Conservation (phyloP, 176 grass and related monocot genomes). For the Carex pumila region DNA sequence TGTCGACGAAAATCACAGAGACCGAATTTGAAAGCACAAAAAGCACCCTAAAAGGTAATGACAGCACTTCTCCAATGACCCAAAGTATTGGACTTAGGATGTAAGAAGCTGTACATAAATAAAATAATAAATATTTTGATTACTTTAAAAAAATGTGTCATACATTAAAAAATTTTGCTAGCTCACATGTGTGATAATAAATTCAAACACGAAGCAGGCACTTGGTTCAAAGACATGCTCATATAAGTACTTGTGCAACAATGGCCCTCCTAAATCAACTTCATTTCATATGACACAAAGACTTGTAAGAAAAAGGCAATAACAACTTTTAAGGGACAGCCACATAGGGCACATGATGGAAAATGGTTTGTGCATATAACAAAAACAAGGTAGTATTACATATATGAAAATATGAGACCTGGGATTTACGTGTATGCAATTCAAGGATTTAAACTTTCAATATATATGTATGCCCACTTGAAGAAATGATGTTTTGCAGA, state of each 20-base stretch:
- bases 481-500: neutral
- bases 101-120: slow-evolving; percentile 48
- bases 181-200: neutral
- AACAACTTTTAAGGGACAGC: neutral
- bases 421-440: neutral
- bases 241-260: neutral
- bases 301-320: neutral
- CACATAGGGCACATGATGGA: neutral
- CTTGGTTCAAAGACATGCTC: neutral
- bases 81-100: slow-evolving; percentile 65
- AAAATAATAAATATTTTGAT: slow-evolving; percentile 6
- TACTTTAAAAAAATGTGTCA: neutral
- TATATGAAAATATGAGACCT: neutral
- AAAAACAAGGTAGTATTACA: neutral
- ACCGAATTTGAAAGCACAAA: slow-evolving; percentile 49
- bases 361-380: neutral
- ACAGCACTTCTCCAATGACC: slow-evolving; percentile 65
- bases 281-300: neutral
- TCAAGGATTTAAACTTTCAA: neutral
- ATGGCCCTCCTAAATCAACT: neutral
- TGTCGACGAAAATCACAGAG: slow-evolving; percentile 40
- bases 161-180: neutral
- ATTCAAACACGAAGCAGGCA: neutral
- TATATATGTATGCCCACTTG: neutral
- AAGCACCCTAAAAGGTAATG: slow-evolving; percentile 48